Base-by-base conservation (phyloP, 208 protist genomes). In the Crithidia thermophila region DNA sequence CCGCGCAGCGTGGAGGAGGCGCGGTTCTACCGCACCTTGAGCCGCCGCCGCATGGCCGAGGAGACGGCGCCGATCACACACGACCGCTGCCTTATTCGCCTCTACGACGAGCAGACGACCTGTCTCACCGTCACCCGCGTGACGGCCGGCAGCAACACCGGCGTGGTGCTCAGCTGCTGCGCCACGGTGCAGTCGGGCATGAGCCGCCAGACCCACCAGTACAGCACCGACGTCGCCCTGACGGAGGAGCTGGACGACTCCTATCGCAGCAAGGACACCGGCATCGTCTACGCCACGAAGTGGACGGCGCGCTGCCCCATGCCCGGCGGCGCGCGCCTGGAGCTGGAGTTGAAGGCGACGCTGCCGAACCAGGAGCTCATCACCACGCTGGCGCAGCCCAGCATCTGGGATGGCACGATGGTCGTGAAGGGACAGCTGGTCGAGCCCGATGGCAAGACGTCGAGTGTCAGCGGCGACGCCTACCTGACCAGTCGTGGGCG, bases 311-410 rank as follows among this genome's bases (percentile, higher is more conserved):
- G 20, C 36, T 73, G 68, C 13, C 82, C 79, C 2, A 72, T 69
- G 34, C 43, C 56, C 21, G 67, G 85, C 13, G 76, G 60, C 25
- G 58, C 46, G 1, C 55, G 51, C n/a, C 18, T 79, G 8, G 74
- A 84, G 65, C 57, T 84, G 25, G 46, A 31, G 20, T 27, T 91
- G 9, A 61, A 52, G 31, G 79, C 68, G 9, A 73, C 62, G 27
- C 71, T 91, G 47, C 62, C 67, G 2, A 57, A 81, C 27, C 85
- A 91, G 59, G 82, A 91, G 73, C 77, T 88, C 56, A 74, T 71
- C 62, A 88, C 79, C 23, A 50, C 58, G 33, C 34, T 71, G 13
- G 72, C 75, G 37, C 56, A 82, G 67, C 85, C 82, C 13, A 84
- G 82, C 58, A 43, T 67, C 50, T 91, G 81, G 81, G 64, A 85